These are phyloP conservation scores for Strobilomyces dryophilus DNA, from an alignment of 768 basidiomycete species.

Conservation along the genomic window DNA sequence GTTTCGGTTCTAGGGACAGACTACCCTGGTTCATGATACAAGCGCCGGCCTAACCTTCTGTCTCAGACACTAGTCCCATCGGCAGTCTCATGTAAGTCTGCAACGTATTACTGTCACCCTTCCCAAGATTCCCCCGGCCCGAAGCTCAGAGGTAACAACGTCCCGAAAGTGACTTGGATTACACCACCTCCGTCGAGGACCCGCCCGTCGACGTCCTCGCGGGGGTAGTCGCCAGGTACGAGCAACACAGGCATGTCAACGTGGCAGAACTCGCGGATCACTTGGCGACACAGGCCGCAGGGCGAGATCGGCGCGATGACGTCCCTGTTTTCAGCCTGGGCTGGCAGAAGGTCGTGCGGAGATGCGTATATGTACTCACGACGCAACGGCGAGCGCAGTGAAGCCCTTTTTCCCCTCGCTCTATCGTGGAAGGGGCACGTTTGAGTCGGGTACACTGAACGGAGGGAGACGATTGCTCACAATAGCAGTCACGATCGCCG, in stretches of 20 bases:
- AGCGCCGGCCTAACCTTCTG: too few relatives aligned
- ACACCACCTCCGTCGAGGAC: background rate
- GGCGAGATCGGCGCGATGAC: slow-evolving; percentile 71
- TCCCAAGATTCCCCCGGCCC: background rate
- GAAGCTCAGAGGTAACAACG: background rate
- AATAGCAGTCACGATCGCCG: slow-evolving; percentile 85
- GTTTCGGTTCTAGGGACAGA: background rate
- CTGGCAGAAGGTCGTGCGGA: too few relatives aligned
- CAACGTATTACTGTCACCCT: background rate
- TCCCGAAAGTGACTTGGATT: background rate
- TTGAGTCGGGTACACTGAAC: background rate
- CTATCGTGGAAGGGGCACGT: slow-evolving; percentile 33
- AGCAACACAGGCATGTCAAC: slow-evolving; percentile 70
- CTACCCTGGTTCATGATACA: too few relatives aligned
- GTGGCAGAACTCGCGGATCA: slow-evolving; percentile 81
- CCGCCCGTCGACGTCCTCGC: background rate
- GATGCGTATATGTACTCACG: slow-evolving; percentile 41
- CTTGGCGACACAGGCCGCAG: slow-evolving; percentile 91
- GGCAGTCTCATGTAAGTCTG: too few relatives aligned
- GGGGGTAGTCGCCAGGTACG: slow-evolving; percentile 47
- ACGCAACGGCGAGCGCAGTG: slow-evolving; percentile 69
- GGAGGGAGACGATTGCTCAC: slow-evolving; percentile 43
- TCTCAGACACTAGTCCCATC: too few relatives aligned
- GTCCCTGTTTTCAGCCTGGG: background rate
- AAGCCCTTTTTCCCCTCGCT: slow-evolving; percentile 74